Base-by-base conservation (phyloP, 352 stramenopile genomes). In the Globisporangium barbulae region DNA sequence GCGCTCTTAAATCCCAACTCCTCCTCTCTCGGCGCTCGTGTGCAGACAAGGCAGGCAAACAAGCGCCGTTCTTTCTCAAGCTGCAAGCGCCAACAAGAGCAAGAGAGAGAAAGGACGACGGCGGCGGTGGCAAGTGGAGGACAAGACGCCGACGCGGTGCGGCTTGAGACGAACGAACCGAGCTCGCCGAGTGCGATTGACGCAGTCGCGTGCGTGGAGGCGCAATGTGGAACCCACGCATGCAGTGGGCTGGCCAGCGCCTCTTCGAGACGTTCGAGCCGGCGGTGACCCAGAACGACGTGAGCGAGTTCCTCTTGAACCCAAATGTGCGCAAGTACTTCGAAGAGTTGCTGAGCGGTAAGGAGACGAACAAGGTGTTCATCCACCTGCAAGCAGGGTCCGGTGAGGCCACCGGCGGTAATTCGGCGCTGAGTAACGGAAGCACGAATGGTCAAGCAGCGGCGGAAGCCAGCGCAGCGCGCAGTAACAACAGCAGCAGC, bases 261-360 rank as follows among this genome's bases (percentile, higher is more conserved):
- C 79, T 95, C 48, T 52, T 88, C 33, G 87, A 95, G 70, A 80
- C 81, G 19, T 95, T 95, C 61, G 87, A 94, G 68, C 77, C 87
- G 19, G 63, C 67, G 13, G 80, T 93, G 65, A 75, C 76, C 8
- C 44, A 59, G 37, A 30, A 39, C 9, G 83, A 95, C 13, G 74
- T 89, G 49, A 75, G 57, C 61, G 85, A 93, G 37, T 94, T 95
- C 58, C 71, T 95, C 25, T 61, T 68, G 3, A 70, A 70, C n/a
- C 25, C 67, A 1, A 53, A 49, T 10, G 82, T 90, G 3, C 81
- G 79, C 49, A 90, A 88, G 61, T 71, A 76, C 35, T 93, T 93
- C 59, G 85, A 94, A 17, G 85, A 95, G 35, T 57, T 93, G 31
- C 60, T 93, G 28, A 76, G 73, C 6, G 87, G 83, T 1, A 90